These are phyloP conservation scores for Yamadazyma conglobata DNA, from an alignment of 1,139 yeast species.

Conservation along the genomic window DNA sequence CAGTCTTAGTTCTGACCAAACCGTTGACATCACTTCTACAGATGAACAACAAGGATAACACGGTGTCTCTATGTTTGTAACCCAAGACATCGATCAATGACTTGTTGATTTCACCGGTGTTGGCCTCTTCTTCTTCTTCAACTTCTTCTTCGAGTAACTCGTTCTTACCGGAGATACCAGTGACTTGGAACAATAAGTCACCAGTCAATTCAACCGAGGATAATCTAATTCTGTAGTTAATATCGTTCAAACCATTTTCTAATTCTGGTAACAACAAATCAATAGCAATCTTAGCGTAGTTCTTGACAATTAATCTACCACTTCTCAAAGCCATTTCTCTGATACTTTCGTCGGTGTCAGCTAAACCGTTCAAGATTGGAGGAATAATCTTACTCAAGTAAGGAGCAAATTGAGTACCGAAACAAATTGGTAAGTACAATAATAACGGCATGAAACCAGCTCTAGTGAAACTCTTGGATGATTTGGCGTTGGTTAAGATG, in stretches of 20 bases:
- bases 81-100: conserved; percentile 80
- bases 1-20: conserved; percentile 84
- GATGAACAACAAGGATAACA: conserved; percentile 78
- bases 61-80: conserved; percentile 80
- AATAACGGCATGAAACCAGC: conserved; percentile 93
- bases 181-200: conserved; percentile 88
- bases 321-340: conserved; percentile 90
- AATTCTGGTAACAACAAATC: conserved; percentile 91
- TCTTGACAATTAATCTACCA: conserved; percentile 86
- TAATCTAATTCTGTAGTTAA: conserved; percentile 81
- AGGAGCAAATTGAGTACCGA: conserved; percentile 89
- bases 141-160: conserved; percentile 62
- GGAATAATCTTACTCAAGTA: conserved; percentile 83
- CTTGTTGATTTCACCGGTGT: conserved; percentile 60
- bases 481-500: conserved; percentile 70
- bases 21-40: conserved; percentile 92
- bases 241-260: conserved; percentile 83
- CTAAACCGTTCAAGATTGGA: conserved; percentile 85
- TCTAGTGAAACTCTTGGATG: conserved; percentile 67
- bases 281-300: conserved; percentile 90
- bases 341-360: conserved; percentile 82
- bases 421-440: conserved; percentile 88
- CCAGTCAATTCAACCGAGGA: conserved; percentile 97
- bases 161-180: conserved; percentile 76
- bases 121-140: conserved; percentile 42